Evolutionary conservation across 2,329 filamentous ascomycete species (phyloP).

Genomic region (Aspergillus fructus): DNA sequence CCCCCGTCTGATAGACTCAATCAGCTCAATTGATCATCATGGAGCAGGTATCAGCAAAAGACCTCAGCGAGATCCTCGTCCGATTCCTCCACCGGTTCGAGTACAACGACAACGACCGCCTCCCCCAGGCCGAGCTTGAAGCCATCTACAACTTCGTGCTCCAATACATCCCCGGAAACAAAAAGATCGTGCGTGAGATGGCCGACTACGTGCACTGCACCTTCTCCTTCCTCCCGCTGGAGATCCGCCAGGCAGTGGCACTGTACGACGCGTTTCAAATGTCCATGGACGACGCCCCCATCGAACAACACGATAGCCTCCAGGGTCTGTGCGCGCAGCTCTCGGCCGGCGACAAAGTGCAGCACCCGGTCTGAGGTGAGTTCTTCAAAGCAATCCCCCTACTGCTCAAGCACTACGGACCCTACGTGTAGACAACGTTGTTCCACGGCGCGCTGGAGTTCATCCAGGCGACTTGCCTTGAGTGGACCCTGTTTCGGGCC

Average conservation of each 20-base stretch:
- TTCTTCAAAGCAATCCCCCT: background rate
- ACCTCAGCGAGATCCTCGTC: constrained; percentile 3
- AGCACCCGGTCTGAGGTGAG: background rate
- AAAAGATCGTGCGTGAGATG: background rate
- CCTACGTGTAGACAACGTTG: no score
- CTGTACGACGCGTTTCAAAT: constrained; percentile 4
- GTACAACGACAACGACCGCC: background rate
- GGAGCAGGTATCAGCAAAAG: background rate
- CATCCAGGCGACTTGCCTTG: background rate
- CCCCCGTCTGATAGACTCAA: background rate
- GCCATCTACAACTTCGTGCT: background rate
- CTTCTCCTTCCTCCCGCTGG: constrained; percentile 4
- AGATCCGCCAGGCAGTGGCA: constrained; percentile 1
- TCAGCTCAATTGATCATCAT: background rate
- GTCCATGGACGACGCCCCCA: background rate
- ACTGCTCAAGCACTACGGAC: no score
- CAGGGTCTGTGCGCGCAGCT: background rate
- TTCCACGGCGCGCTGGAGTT: background rate
- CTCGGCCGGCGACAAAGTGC: background rate
- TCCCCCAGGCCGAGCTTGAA: background rate
- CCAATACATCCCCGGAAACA: background rate
- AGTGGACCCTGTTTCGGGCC: background rate
- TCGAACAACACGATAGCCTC: constrained; percentile 1
- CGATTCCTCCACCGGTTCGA: background rate
- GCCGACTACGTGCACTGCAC: background rate